Evolutionary conservation across 2,329 filamentous ascomycete species (phyloP), one percentile per base, ranked within the genome.

Genomic region (Ceratocystis huliohia): DNA sequence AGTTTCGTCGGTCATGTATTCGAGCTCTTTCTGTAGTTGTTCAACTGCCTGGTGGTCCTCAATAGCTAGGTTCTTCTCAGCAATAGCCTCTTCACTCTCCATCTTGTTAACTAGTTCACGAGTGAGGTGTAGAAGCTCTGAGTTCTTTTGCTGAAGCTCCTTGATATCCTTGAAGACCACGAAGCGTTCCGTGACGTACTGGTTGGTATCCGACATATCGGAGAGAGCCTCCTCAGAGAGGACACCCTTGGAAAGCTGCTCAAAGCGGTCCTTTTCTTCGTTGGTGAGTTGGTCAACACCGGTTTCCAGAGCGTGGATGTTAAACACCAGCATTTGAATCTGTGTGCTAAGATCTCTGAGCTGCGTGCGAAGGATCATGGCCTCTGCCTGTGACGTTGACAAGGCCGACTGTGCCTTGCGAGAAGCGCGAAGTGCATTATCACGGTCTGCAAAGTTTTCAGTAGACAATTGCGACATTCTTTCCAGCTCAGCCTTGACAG

Each of bases 271-370:
- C 25, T 84, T 84, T 70, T 96, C 89, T 69, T 90, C 86, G 0
- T 84, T 80, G 5, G 82, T 85, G 61, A 95, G 80, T 66, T 86
- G 81, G 48, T 88, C 86, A 61, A 88, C 76, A 28, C 92, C 93
- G 74, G 89, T 88, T 72, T 96, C 89, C 65, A 86, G 84, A 22
- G 89, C 85, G 72, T 95, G 87, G 67, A 91, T 82, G 74, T 96
- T 93, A 75, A 95, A 89, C 3, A 96, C 82, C 5, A 99, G 82
- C 73, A 96, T 87, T 74, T 96, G 95, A 69, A 96, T 84, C 75
- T 99, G 92, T 0, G 88, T 87, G 71, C 91, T 91, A 22, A 96
- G 82, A 74, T 97, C 94, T 44, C 93, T 88, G 7, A 97, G 80
- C 74, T 96, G 91, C 70, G 91, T 89, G 64, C 88, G 88, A 28